Base-by-base conservation (phyloP, 2,329 filamentous ascomycete genomes). In the Verticillium albo-atrum region DNA sequence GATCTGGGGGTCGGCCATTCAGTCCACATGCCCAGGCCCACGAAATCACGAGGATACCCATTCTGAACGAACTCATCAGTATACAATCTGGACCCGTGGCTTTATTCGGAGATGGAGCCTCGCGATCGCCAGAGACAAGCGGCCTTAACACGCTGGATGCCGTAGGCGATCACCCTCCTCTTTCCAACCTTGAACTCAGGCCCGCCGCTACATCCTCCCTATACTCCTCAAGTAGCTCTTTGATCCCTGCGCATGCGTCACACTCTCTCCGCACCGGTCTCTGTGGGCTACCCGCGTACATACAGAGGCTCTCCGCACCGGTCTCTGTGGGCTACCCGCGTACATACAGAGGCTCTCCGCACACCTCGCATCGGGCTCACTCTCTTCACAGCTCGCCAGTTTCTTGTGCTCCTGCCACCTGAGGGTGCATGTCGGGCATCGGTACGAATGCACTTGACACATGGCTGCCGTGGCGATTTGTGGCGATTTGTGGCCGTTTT, bases 261-360 rank as follows among this genome's bases (percentile, higher is more conserved):
- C 74, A 76, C 63, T 74, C 71, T 34, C 65, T 63, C 61, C 67
- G 68, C 54, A 68, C 67, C 6, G 72, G 74, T 55, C 62, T 68
- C 51, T 66, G 67, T 6, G 67, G 67, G 59, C 69, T 67, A 14
- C 73, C 72, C 7, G 74, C 72, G 57, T 73, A 73, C 72, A 76
- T 74, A 62, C 72, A 72, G n/a, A 76, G 67, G 56, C 62, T 71
- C 5, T 68, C 64, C 10, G 69, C 70, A 56, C 74, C n/a, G n/a
- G n/a, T n/a, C 62, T 68, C 51, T 66, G 67, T 6, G 67, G 67
- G 59, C 69, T 67, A 14, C 73, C 72, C 7, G 74, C 72, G 57
- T 73, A 73, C 72, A 76, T 74, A 62, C 72, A 72, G n/a, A 76
- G 67, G 56, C 62, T 71, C 5, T 68, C 64, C 10, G 69, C 70